phyloP scores from a whole-genome alignment of 768 basidiomycete species.

The Pleurotus salmoneostramineus region DNA sequence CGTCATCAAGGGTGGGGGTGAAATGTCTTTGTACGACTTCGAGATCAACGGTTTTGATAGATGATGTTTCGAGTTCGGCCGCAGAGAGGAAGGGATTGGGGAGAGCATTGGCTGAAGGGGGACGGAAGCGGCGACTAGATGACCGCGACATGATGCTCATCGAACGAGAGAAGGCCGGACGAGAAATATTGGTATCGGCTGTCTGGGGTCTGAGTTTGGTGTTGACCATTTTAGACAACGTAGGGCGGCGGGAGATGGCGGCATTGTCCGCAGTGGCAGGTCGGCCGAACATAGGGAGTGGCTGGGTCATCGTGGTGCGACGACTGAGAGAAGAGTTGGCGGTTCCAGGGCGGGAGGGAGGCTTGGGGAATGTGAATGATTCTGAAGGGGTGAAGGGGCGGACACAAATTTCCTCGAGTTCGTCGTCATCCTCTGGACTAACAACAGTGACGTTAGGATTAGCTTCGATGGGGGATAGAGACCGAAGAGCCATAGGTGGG shows the following conservation, averaged over 20 bases:
- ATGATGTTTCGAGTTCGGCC: not conserved
- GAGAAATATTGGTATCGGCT: not conserved
- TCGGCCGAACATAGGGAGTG: not conserved
- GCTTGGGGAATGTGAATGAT: slow-evolving; percentile 4
- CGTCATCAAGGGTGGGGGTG: slow-evolving; percentile 51
- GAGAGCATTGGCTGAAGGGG: not conserved
- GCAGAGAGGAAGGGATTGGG: slow-evolving; percentile 5
- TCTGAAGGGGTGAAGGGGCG: slow-evolving; percentile 5
- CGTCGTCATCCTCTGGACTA: not conserved
- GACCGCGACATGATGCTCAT: slow-evolving; percentile 8
- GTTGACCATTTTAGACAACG: not conserved
- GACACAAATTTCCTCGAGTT: not conserved
- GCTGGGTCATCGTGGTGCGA: slow-evolving; percentile 1
- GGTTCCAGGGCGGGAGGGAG: slow-evolving; percentile 1
- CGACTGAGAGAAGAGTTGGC: slow-evolving; percentile 2
- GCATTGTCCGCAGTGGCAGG: slow-evolving; percentile 4
- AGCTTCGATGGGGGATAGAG: not conserved
- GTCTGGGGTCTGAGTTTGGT: slow-evolving; percentile 3
- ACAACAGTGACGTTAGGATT: not conserved
- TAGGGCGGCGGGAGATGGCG: not conserved
- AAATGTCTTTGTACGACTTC: slow-evolving; percentile 57
- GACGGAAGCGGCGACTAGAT: slow-evolving; percentile 6
- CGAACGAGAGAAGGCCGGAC: slow-evolving; percentile 1
- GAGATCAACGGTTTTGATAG: slow-evolving; percentile 19
- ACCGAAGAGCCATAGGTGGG: not conserved